These are phyloP conservation scores for Mrakia hoshinonis DNA, from an alignment of 768 basidiomycete species.

Conservation along the genomic window DNA sequence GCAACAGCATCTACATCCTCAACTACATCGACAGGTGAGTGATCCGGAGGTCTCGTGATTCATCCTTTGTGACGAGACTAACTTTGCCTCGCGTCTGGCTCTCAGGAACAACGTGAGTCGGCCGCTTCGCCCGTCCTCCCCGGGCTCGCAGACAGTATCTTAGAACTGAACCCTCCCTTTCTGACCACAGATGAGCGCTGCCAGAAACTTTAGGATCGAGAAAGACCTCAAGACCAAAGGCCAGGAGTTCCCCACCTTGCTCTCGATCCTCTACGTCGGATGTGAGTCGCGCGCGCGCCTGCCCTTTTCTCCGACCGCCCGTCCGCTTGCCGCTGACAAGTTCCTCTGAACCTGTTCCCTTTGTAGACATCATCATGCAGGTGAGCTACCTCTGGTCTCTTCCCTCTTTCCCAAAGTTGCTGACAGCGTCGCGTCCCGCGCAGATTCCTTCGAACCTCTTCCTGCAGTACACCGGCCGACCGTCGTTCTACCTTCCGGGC, in stretches of 20 bases:
- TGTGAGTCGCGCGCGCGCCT: too few relatives aligned
- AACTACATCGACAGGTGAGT: constrained; percentile 46
- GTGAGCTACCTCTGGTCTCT: constrained; percentile 24
- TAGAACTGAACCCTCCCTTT: too few relatives aligned
- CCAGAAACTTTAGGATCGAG: constrained; percentile 44
- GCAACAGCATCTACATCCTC: constrained; percentile 48
- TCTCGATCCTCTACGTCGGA: constrained; percentile 38
- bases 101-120: not conserved
- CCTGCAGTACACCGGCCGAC: constrained; percentile 43
- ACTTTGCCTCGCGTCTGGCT: too few relatives aligned
- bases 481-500: constrained; percentile 54
- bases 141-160: too few relatives aligned
- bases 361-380: constrained; percentile 30
- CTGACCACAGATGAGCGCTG: constrained; percentile 31
- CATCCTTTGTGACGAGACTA: too few relatives aligned
- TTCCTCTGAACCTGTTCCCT: not conserved
- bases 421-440: constrained; percentile 21
- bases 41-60: too few relatives aligned
- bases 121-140: not conserved
- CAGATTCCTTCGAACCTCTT: constrained; percentile 38
- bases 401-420: constrained; percentile 32
- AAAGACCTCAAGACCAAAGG: constrained; percentile 42
- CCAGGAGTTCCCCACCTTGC: constrained; percentile 47
- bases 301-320: not conserved
- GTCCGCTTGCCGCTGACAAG: not conserved